Evolutionary conservation across 148 eudicot species (phyloP), one percentile per base, ranked within the genome.

Genomic region (Spergularia bocconei): DNA sequence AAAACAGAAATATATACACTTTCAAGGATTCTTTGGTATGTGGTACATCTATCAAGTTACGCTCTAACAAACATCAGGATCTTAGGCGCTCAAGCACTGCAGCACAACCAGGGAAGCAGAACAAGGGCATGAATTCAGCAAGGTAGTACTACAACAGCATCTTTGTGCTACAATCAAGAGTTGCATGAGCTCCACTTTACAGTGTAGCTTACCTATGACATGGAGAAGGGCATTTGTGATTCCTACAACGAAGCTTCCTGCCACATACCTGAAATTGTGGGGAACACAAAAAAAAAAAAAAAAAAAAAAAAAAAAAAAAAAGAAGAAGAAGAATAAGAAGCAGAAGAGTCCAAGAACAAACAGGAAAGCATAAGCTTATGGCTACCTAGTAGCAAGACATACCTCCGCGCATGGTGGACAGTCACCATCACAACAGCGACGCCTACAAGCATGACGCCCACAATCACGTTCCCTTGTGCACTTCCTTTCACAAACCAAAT

Each of bases 221-320:
- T 55, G 99, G 99, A 69, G 99, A 79, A 60, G 97, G 91, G 71
- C 99, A 95, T 81, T 95, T 95, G 85, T 95, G 99, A 80, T 95
- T 95, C 83, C 85, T 83, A 82, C 99, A 95, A 13, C 98, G 84
- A 33, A 95, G 99, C 90, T 81, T 90, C 90, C 92, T 83, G 69
- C 88, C 99, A 87, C 99, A 95, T 55, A 95, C 80, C 99, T 95
- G 85, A n/a, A n/a, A n/a, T n/a, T n/a, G n/a, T n/a, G n/a, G n/a
- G n/a, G n/a, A n/a, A n/a, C n/a, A n/a, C n/a, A n/a, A n/a, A n/a
- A n/a, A n/a, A n/a, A n/a, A n/a, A n/a, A n/a, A n/a, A n/a, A n/a
- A n/a, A n/a, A n/a, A n/a, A n/a, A n/a, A n/a, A n/a, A n/a, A n/a
- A 29, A 79, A 21, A 13, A 73, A 67, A 77, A 38, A 61, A 29